Percentiles rank a stretch among this genome's conserved stretches.
These are phyloP conservation scores for Cydonia oblonga DNA, from an alignment of 331 rosid species.

Conservation along the genomic window DNA sequence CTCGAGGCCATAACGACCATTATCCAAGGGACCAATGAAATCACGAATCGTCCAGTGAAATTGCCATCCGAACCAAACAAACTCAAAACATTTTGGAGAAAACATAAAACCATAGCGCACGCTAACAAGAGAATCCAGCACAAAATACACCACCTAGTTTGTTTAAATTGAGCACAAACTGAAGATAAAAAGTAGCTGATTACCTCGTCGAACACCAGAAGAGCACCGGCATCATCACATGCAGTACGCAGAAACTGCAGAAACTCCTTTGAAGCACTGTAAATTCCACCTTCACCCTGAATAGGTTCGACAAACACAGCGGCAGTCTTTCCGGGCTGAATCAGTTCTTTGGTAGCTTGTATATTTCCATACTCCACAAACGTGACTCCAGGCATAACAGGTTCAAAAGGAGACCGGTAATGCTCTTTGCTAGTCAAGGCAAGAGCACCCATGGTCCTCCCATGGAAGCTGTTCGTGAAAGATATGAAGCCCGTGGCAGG, in stretches of 20 bases:
- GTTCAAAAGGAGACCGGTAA: constrained; percentile 78
- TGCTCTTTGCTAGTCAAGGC: constrained; percentile 91
- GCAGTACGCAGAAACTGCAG: constrained; percentile 51
- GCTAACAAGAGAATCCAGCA: neutral
- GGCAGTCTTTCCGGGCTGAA: constrained; percentile 48
- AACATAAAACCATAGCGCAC: neutral
- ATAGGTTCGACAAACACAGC: constrained; percentile 87
- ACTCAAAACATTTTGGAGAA: neutral
- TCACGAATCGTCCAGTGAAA: neutral
- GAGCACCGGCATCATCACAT: constrained; percentile 72
- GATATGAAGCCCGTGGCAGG: constrained; percentile 61
- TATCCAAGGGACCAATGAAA: neutral
- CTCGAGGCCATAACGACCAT: neutral
- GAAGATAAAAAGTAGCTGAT: neutral
- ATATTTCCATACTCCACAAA: constrained; percentile 75
- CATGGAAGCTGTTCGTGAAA: constrained; percentile 77
- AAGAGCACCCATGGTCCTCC: constrained; percentile 84
- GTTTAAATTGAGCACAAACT: neutral
- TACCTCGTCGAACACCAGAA: constrained; percentile 89
- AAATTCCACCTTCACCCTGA: constrained; percentile 91
- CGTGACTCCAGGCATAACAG: constrained; percentile 86
- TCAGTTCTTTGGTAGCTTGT: constrained; percentile 45
- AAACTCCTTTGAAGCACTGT: constrained; percentile 77
- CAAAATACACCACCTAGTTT: neutral
- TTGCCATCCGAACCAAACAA: neutral